Evolutionary conservation across 441 rosid species (phyloP), one percentile per base, ranked within the genome.

Genomic region (Bruguiera hainesii): DNA sequence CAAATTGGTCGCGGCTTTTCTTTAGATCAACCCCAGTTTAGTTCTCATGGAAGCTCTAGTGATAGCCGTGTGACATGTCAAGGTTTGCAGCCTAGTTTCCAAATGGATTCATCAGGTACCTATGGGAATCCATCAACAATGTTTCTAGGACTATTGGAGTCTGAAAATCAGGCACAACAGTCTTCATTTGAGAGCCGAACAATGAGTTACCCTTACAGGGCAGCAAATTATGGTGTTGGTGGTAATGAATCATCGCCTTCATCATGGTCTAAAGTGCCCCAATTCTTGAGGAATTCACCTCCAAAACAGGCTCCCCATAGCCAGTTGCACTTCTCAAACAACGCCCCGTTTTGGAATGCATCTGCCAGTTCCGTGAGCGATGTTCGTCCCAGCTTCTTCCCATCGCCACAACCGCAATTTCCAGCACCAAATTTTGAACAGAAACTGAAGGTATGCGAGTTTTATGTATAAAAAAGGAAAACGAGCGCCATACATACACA

Each of bases 281-380:
- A 75, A 69, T 85, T 91, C 82, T 58, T 85, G 60, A 82, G 94
- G 74, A 76, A 72, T 57, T 89, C 97, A 5, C 91, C 98, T 2
- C 91, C 89, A 6, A 84, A 85, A 77, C 88, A 80, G 46, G 73
- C 74, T 20, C 60, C 76, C 6, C 89, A 88, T 19, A 80, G 78
- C 60, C 93, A 87, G 59, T 75, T 92, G 74, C 91, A 90, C 33
- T 90, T 92, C 78, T 90, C 99, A 64, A 95, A 95, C 73, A 89
- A 95, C 77, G 87, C 96, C 8, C 89, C 95, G 35, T 92, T 88
- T 65, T 95, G 99, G 99, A 91, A 87, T 60, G 96, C 96, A 6
- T 82, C 98, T 1, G 87, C 88, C 4, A 73, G 78, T n/a, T 65
- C 84, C 73, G 67, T 77, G 71, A 78, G 61, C n/a, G 90, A 89